phyloP scores from a whole-genome alignment of 23 red algal genomes.

The Agarophyton chilense region DNA sequence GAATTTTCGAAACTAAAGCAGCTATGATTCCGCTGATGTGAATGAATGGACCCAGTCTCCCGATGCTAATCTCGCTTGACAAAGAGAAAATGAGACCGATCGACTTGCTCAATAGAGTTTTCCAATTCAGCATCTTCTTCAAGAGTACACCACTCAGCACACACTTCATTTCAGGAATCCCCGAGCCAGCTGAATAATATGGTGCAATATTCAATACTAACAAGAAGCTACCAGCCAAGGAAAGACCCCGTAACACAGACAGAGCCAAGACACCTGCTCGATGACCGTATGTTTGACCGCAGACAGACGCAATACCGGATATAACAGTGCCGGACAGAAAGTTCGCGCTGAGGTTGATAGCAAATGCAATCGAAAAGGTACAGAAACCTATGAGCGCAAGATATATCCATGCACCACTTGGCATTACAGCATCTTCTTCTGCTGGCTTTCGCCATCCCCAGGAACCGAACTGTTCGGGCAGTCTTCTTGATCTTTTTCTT shows the following conservation, averaged over 20 bases:
- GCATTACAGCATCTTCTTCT: slow-evolving; percentile 72
- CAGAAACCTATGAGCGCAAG: slow-evolving; percentile 77
- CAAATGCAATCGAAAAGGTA: slow-evolving; percentile 47
- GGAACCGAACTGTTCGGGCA: slow-evolving; percentile 13
- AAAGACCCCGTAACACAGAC: slow-evolving; percentile 40
- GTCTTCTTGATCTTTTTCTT: background rate
- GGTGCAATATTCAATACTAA: slow-evolving; percentile 41
- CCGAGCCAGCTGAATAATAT: slow-evolving; percentile 72
- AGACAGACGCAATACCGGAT: background rate
- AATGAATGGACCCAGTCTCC: slow-evolving; percentile 83
- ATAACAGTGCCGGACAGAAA: slow-evolving; percentile 24
- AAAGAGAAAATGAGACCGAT: slow-evolving; percentile 76
- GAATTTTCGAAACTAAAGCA: slow-evolving; percentile 35
- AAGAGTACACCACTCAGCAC: slow-evolving; percentile 76
- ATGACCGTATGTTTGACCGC: background rate
- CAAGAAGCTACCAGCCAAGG: slow-evolving; percentile 44
- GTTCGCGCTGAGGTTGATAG: slow-evolving; percentile 20
- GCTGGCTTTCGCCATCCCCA: slow-evolving; percentile 75
- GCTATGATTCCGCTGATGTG: slow-evolving; percentile 75
- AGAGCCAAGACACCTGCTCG: slow-evolving; percentile 30
- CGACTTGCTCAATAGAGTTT: slow-evolving; percentile 71
- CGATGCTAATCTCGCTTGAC: slow-evolving; percentile 77
- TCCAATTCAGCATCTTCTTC: slow-evolving; percentile 59
- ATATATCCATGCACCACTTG: slow-evolving; percentile 65
- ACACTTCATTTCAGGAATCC: slow-evolving; percentile 95